Percentiles rank a stretch among this genome's conserved stretches.
These are phyloP conservation scores for Prinsepia uniflora DNA, from an alignment of 306 rosid species.

Conservation along the genomic window DNA sequence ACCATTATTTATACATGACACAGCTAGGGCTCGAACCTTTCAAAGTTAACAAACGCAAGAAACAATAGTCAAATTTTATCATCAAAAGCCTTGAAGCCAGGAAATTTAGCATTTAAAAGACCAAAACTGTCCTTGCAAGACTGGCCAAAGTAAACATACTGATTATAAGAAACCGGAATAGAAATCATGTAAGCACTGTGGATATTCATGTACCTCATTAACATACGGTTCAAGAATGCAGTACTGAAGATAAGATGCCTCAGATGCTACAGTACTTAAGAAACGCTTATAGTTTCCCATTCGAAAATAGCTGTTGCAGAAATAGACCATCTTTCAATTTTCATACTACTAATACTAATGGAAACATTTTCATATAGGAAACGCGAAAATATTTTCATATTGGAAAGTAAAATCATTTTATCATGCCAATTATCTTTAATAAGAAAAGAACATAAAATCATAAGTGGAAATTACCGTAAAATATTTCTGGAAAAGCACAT, in stretches of 20 bases:
- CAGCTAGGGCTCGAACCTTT: constrained; percentile 72
- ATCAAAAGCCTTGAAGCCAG: constrained; percentile 4
- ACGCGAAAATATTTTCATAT: background rate
- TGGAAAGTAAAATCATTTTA: background rate
- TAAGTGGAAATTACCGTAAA: constrained; percentile 49
- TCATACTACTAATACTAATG: background rate
- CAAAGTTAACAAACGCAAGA: constrained; percentile 2
- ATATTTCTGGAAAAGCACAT: constrained; percentile 69
- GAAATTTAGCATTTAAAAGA: background rate
- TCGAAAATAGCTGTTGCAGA: constrained; percentile 53
- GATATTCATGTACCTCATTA: constrained; percentile 54
- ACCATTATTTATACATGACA: constrained; percentile 63
- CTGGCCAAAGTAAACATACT: background rate
- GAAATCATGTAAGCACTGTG: background rate
- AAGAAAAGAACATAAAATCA: constrained; percentile 1
- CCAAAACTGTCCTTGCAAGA: background rate
- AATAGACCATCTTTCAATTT: constrained; percentile 20
- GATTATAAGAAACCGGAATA: background rate
- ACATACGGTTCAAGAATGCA: constrained; percentile 74
- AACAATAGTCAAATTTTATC: background rate
- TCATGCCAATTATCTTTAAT: background rate
- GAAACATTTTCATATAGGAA: constrained; percentile 6
- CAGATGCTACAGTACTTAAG: constrained; percentile 45
- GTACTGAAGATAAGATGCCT: constrained; percentile 77
- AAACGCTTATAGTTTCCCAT: constrained; percentile 66